Conservation (phyloP, 2,329 filamentous ascomycete genomes). For the Fusarium mexicanum region DNA sequence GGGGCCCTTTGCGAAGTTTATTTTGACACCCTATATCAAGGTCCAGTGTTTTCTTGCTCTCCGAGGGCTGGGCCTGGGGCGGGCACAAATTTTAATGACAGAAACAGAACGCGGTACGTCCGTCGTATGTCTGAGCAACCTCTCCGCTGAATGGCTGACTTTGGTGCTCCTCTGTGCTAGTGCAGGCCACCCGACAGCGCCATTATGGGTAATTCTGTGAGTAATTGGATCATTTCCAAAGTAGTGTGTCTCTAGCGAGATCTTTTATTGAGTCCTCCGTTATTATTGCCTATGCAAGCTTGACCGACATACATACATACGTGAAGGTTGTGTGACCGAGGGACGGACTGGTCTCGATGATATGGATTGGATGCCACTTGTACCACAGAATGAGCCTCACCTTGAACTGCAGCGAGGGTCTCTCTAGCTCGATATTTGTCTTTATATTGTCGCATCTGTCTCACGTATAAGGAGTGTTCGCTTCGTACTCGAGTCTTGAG, state of each 20-base stretch:
- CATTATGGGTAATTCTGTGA: constrained; percentile 2
- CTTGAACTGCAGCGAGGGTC: neutral
- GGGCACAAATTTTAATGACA: constrained; percentile 25
- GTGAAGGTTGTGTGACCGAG: constrained; percentile 4
- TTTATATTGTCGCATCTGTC: neutral
- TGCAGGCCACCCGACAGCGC: constrained; percentile 15
- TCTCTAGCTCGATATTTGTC: neutral
- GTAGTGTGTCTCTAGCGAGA: constrained; percentile 15
- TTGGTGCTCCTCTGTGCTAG: constrained; percentile 4
- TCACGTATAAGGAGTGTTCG: neutral
- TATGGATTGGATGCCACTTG: constrained; percentile 2
- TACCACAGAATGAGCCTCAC: constrained; percentile 11
- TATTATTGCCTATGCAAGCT: neutral
- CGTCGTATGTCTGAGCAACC: neutral
- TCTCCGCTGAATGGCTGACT: constrained; percentile 16
- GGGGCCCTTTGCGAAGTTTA: too few species aligned
- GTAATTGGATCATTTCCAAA: constrained; percentile 13
- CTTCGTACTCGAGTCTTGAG: neutral
- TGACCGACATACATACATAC: constrained; percentile 9
- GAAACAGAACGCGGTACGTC: constrained; percentile 6
- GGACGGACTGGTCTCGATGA: constrained; percentile 4
- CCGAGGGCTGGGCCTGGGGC: neutral
- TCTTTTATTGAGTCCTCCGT: constrained; percentile 1
- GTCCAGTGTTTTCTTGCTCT: too few species aligned
- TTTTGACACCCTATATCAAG: too few species aligned